Evolutionary conservation across 805 yeast genomes (phyloP).

Genomic region (Wickerhamiella domercqiae): DNA sequence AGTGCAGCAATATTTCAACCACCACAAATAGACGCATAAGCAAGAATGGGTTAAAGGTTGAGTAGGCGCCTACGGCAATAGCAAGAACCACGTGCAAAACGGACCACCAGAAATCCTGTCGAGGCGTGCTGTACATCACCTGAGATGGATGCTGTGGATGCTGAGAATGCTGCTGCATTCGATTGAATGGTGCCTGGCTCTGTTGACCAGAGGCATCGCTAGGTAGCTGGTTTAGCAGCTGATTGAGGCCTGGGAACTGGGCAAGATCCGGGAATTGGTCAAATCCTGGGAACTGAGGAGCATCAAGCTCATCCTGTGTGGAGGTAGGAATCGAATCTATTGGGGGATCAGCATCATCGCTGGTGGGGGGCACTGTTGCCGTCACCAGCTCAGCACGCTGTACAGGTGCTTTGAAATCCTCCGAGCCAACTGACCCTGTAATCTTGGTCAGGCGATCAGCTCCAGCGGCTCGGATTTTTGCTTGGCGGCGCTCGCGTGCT

Average conservation of each 20-base stretch:
- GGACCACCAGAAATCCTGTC: slow-evolving; percentile 11
- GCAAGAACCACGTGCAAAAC: slow-evolving; percentile 14
- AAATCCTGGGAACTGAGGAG: neutral
- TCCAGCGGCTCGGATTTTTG: slow-evolving; percentile 20
- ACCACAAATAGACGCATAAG: slow-evolving; percentile 15
- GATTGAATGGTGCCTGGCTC: neutral
- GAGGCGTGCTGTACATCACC: neutral
- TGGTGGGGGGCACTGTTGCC: neutral
- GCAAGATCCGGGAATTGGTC: neutral
- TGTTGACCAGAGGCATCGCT: neutral
- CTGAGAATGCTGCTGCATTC: neutral
- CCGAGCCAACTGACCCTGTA: slow-evolving; percentile 18
- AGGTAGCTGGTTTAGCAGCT: neutral
- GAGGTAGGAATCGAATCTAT: slow-evolving; percentile 4
- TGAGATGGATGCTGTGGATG: neutral
- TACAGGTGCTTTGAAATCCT: slow-evolving; percentile 11
- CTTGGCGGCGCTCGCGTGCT: slow-evolving; percentile 22
- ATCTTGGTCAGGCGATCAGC: slow-evolving; percentile 21
- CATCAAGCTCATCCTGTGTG: neutral
- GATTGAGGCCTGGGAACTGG: neutral
- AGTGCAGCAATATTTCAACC: slow-evolving; percentile 14
- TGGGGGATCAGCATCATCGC: slow-evolving; percentile 10
- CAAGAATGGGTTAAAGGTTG: slow-evolving; percentile 13
- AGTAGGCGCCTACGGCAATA: slow-evolving; percentile 16
- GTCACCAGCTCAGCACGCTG: slow-evolving; percentile 2